Percentiles rank a stretch among this genome's conserved stretches.
These are phyloP conservation scores for Candida michaelii DNA, from an alignment of 805 yeast species.

Conservation along the genomic window DNA sequence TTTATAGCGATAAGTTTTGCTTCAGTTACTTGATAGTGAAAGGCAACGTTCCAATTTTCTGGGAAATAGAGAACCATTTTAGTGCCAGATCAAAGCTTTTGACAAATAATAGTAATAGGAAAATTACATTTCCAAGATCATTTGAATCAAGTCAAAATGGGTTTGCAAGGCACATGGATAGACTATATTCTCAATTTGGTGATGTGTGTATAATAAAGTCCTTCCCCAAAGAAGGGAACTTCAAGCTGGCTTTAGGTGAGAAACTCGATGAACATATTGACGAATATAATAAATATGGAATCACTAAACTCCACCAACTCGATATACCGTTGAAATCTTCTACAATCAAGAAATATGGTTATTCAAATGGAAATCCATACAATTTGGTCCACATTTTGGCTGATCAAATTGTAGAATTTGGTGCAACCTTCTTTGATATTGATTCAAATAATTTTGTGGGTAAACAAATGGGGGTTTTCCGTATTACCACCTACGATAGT, in stretches of 20 bases:
- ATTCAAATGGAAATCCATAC: conserved; percentile 30
- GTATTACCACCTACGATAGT: conserved; percentile 52
- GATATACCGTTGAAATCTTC: conserved; percentile 32
- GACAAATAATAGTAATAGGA: conserved; percentile 37
- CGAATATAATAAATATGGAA: conserved; percentile 29
- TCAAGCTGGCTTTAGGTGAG: conserved; percentile 47
- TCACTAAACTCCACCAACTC: conserved; percentile 18
- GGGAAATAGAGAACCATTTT: conserved; percentile 49
- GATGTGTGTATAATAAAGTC: conserved; percentile 52
- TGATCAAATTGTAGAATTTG: conserved; percentile 41
- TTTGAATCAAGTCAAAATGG: conserved; percentile 56
- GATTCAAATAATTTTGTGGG: conserved; percentile 36
- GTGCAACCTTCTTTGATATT: conserved; percentile 45
- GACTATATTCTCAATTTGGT: conserved; percentile 46
- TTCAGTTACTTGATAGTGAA: conserved; percentile 46
- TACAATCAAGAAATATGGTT: conserved; percentile 34
- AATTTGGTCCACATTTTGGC: conserved; percentile 30
- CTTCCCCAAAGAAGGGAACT: conserved; percentile 39
- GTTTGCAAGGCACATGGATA: conserved; percentile 49
- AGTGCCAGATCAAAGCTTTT: conserved; percentile 29
- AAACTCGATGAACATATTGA: conserved; percentile 37
- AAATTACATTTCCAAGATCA: conserved; percentile 48
- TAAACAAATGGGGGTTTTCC: conserved; percentile 51
- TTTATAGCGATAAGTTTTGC: conserved; percentile 41
- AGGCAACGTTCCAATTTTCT: conserved; percentile 57